Base-by-base conservation (phyloP, 2,329 filamentous ascomycete genomes). In the Ophiostoma angusticollis region DNA sequence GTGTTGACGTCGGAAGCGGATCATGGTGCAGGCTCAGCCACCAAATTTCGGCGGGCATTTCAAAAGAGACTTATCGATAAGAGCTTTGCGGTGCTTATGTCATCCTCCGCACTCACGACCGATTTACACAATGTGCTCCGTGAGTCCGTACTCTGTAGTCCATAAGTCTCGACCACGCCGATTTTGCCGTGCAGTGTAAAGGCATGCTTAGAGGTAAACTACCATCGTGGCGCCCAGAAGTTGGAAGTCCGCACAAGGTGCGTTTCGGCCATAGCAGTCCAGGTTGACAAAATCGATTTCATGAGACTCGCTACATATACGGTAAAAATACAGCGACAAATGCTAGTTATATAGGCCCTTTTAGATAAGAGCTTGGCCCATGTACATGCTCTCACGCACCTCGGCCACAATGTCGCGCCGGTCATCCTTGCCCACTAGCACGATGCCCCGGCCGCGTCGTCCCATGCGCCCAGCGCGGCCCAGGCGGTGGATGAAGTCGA, bases 401-500 rank as follows among this genome's bases (percentile, higher is more conserved):
- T 96, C 91, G 24, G 78, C 77, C 24, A 96, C 86, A 22, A 96
- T 74, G 58, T 96, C 89, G 54, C 81, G 83, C 38, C 91, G 69
- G 57, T 96, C 91, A 45, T 86, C 74, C 57, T 83, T 89, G 45
- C 87, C 89, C 2, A 95, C 84, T 25, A 98, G 64, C 21, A 96
- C 87, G 47, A 96, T 78, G 16, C 86, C 91, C 40, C 87, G 72
- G 13, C 91, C 91, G 56, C 91, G 73, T 45, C 86, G 74, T 3
- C 86, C 86, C 85, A 96, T 96, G 24, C 91, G 74, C 0, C 91
- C 91, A 1, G 91, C 85, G 41, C 91, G 74, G 13, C 91, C 91
- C 5, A 96, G 74, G 13, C 93, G 80, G 59, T 98, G 93, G 53
- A 98, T 95, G 53, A 98, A 98, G 59, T 98, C 93, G 44, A 98